Evolutionary conservation across 495 filamentous ascomycete species (phyloP), one percentile per base, ranked within the genome.

Genomic region (Staphylotrichum longicolle): DNA sequence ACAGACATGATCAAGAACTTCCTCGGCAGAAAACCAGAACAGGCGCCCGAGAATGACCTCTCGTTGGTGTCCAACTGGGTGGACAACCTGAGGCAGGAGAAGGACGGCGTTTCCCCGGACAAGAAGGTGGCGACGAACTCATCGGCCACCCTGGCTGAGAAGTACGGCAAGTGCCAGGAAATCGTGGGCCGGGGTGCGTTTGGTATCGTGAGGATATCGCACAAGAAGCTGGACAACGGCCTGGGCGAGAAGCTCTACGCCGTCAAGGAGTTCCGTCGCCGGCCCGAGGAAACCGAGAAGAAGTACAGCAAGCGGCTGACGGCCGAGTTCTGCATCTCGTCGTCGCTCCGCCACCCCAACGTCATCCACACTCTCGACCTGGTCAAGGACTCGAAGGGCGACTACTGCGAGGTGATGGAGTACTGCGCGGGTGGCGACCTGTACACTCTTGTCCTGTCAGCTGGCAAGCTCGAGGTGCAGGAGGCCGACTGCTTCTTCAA

Each of bases 391-490:
- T 85, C 93, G 56, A 99, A 98, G 75, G 94, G 95, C 60, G 93
- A 97, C 73, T 98, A 94, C 76, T 99, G 94, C 78, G 94, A 99
- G 75, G 94, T 98, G 35, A 99, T 99, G 94, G 94, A 99, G 74
- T 99, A 93, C 74, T 98, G 95, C 70, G 91, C 93, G 39, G 94
- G 94, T 57, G 94, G 94, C 41, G 94, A 99, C 76, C 83, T 99
- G 27, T 99, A 99, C 75, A 96, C 91, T 0, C 81, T 99, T 27
- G 88, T 98, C 32, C 86, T 99, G 49, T 85, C 93, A 10, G 91
- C 93, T 30, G 91, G 91, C 34, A 96, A 96, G 71, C 83, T 99
- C 51, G 94, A 98, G 68, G 93, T 96, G 58, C 73, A 82, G 45
- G 94, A 99, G 73, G 94, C 94, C 34, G 94, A 99, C 75, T 99